These are phyloP conservation scores for Protea cynaroides DNA, from an alignment of 164 flowering plant genomes.

Conservation along the genomic window DNA sequence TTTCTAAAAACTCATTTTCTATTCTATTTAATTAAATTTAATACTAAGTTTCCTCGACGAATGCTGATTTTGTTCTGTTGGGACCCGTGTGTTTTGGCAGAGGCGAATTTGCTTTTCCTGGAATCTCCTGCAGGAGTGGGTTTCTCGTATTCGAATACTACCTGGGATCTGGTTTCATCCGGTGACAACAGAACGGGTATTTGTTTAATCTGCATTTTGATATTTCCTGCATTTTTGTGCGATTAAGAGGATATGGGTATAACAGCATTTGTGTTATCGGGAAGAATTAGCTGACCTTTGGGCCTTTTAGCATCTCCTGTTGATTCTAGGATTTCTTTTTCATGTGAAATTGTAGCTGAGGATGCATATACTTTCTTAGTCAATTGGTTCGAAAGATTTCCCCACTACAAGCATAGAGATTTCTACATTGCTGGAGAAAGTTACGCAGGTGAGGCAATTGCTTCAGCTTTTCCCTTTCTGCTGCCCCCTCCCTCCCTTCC, in stretches of 20 bases:
- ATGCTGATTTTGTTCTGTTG: not conserved
- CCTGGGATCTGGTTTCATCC: conserved; percentile 64
- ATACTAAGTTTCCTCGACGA: not conserved
- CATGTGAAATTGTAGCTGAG: conserved; percentile 6
- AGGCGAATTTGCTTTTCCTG: conserved; percentile 90
- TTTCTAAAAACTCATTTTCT: not conserved
- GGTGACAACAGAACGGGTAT: conserved; percentile 91
- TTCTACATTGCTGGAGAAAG: conserved; percentile 47
- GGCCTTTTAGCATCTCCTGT: not conserved
- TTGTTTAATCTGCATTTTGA: not conserved
- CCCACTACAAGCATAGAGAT: conserved; percentile 34
- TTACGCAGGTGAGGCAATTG: conserved; percentile 34
- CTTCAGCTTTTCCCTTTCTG: not conserved
- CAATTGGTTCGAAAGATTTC: conserved; percentile 40
- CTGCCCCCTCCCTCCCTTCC: too few species aligned
- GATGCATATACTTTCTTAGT: conserved; percentile 22
- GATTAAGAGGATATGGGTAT: not conserved
- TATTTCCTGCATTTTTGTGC: too few species aligned
- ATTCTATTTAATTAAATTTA: too few species aligned
- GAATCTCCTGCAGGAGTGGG: conserved; percentile 99
- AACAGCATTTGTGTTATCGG: not conserved
- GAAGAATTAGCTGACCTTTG: not conserved
- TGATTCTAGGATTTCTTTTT: conserved; percentile 21
- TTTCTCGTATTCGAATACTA: conserved; percentile 77
- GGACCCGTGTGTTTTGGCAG: conserved; percentile 30